Base-by-base conservation (phyloP, 2,329 filamentous ascomycete species). In the Thielaviopsis punctulata region DNA sequence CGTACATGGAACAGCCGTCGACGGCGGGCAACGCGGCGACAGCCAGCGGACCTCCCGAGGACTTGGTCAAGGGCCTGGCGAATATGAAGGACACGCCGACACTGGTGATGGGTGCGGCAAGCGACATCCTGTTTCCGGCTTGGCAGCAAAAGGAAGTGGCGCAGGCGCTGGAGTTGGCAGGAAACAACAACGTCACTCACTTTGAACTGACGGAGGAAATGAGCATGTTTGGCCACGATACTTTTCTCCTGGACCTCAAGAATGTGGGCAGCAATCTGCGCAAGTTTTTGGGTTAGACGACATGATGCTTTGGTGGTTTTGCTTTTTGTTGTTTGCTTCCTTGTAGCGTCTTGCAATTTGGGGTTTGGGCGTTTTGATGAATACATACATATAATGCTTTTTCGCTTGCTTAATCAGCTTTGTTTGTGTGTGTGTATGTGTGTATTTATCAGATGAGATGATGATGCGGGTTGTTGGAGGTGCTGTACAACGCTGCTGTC, bases 61-160 rank as follows among this genome's bases (percentile, higher is more conserved):
- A 98, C 64, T 71, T 98, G 0, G 75, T 96, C 33, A 71, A 72
- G 0, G 92, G 92, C 0, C 69, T 98, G 19, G 68, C 76, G 3
- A 68, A 78, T 0, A 66, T 96, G 51, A 78, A 81, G 51, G 75
- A 89, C 56, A 90, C 82, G 48, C 86, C 87, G 0, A 83, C 86
- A 1, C 73, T 98, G 21, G 86, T 98, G 10, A 82, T 98, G 70
- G 92, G 92, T 30, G 92, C 96, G 3, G 86, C 87, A 0, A 95
- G 87, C 60, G 92, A 98, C 63, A 96, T 95, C 48, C 69, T 98
- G 33, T 98, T 98, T 68, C 92, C 92, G 0, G 88, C 92, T 0
- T 98, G 92, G 90, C 92, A 98, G 69, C 92, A 98, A 69, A 79
- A 86, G 51, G 92, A 98, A 66, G 82, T 98, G 56, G 90, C 89